Percentiles rank a stretch among this genome's conserved stretches.
Conservation (phyloP, 139 green algal genomes). For the Chlamydomonas eustigma region DNA sequence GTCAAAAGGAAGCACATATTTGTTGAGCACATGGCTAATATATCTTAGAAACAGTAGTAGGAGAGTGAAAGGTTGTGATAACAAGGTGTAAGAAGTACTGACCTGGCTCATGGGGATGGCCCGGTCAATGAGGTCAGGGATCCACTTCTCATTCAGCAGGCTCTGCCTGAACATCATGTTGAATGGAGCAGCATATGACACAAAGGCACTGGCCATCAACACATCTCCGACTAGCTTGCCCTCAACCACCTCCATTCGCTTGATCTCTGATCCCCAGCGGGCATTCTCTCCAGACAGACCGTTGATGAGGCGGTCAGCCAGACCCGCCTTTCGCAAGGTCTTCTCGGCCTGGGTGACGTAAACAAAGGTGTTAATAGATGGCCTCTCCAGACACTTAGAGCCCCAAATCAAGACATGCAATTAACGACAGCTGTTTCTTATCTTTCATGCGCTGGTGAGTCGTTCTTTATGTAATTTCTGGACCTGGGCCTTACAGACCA, state of each 20-base stretch:
- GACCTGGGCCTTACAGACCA: too few species aligned
- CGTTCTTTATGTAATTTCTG: too few species aligned
- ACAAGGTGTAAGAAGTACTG: too few species aligned
- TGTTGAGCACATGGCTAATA: too few species aligned
- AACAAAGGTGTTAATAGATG: too few species aligned
- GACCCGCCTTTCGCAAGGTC: slow-evolving; percentile 72
- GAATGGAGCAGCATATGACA: slow-evolving; percentile 82
- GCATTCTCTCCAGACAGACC: slow-evolving; percentile 83
- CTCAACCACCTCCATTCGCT: slow-evolving; percentile 54
- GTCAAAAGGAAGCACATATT: too few species aligned
- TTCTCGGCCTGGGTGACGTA: slow-evolving; percentile 68
- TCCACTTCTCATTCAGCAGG: slow-evolving; percentile 73
- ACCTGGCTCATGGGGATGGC: slow-evolving; percentile 56
- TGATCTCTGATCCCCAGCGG: slow-evolving; percentile 79
- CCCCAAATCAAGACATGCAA: too few species aligned
- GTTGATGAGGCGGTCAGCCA: slow-evolving; percentile 86
- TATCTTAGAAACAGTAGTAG: too few species aligned
- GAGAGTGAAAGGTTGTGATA: too few species aligned
- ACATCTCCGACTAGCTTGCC: slow-evolving; percentile 68
- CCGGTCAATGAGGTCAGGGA: slow-evolving; percentile 66
- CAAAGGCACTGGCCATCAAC: slow-evolving; percentile 77
- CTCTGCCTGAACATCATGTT: slow-evolving; percentile 66
- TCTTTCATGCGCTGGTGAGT: too few species aligned
- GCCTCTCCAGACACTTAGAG: too few species aligned
- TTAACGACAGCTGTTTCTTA: too few species aligned